Evolutionary conservation across 768 basidiomycete species (phyloP), one percentile per base, ranked within the genome.

Genomic region (Termitomyces sp.): DNA sequence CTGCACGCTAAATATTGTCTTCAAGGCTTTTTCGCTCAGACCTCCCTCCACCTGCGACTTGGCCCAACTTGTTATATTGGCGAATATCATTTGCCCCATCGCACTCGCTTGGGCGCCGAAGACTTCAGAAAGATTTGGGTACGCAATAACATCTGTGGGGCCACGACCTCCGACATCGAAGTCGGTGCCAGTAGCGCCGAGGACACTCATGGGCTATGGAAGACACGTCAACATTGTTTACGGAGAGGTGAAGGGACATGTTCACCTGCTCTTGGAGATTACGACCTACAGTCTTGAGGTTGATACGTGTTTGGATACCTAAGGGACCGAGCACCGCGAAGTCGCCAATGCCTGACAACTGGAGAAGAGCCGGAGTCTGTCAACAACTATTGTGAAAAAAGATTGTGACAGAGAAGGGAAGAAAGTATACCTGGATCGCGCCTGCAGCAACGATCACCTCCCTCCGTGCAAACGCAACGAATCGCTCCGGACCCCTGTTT

Each of bases 261-360:
- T 19, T 32, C n/a, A 73, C 74, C 69, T 81, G 80, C 59, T 83
- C 82, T 63, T 82, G 81, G 22, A 84, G 71, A 62, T 84, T 83
- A 64, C 72, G 74, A 6, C 81, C 81, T 3, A 83, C 80, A 7
- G 73, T 75, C 57, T 72, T 73, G 37, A 81, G 67, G 52, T 79
- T 66, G 43, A 82, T 68, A n/a, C 70, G 66, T 5, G 76, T 73
- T 12, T 62, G 64, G 61, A 85, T 81, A 0, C 76, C 79, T n/a
- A 83, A 70, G 4, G 74, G 68, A 0, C 61, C 62, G 1, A 84
- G 75, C 15, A 78, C 45, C 9, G 64, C 63, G 0, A 77, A 67
- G 62, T 82, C 79, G 1, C 82, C 83, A 54, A 84, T 77, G 0
- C 82, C 82, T 15, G 81, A 83, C 1, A 80, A 72, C 61, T 82